These are phyloP conservation scores for Peterozyma toletana DNA, from an alignment of 805 yeast species.

Conservation along the genomic window DNA sequence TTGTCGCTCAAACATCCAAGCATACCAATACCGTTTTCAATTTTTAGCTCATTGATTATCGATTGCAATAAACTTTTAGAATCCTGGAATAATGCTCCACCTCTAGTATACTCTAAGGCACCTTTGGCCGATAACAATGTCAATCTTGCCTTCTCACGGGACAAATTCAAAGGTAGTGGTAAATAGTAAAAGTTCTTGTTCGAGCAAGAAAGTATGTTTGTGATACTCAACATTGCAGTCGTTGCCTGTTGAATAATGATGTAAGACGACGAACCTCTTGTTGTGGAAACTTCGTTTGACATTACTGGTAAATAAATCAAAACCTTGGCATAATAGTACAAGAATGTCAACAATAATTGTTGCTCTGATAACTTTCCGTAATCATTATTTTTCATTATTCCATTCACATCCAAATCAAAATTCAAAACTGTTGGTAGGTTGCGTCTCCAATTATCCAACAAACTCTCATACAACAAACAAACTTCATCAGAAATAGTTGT, in stretches of 20 bases:
- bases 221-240: conserved; percentile 44
- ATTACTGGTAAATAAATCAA: conserved; percentile 60
- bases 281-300: conserved; percentile 32
- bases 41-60: conserved; percentile 41
- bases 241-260: conserved; percentile 66
- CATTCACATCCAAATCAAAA: conserved; percentile 59
- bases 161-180: conserved; percentile 58
- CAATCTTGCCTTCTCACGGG: conserved; percentile 57
- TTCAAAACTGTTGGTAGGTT: conserved; percentile 55
- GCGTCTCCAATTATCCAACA: conserved; percentile 72
- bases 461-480: conserved; percentile 42
- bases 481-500: conserved; percentile 22
- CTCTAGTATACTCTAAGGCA: conserved; percentile 73
- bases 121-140: conserved; percentile 66
- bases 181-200: conserved; percentile 33
- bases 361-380: conserved; percentile 29
- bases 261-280: conserved; percentile 46
- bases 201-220: conserved; percentile 30
- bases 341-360: conserved; percentile 44
- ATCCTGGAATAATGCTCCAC: conserved; percentile 73
- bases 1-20: conserved; percentile 58
- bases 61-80: conserved; percentile 49
- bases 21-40: conserved; percentile 42
- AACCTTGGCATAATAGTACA: conserved; percentile 57
- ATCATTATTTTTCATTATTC: conserved; percentile 31